A percentile compares a stretch with the other conserved stretches of the same genome.
phyloP scores from a whole-genome alignment of 768 basidiomycete species.

The Leccinum broughii region DNA sequence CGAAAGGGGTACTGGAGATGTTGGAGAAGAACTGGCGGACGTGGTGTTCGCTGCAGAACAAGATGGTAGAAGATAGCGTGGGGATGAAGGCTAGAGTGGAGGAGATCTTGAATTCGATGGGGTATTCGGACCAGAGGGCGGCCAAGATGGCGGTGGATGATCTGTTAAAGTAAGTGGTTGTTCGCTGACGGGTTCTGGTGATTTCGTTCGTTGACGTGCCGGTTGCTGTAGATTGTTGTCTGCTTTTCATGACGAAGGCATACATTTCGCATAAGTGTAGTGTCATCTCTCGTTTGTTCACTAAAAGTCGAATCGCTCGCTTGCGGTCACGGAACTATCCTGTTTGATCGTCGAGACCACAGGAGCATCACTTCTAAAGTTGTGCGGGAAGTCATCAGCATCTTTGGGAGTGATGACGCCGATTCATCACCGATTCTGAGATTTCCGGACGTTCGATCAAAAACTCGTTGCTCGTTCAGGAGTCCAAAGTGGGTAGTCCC shows the following conservation, averaged over 20 bases:
- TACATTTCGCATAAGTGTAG: conserved; percentile 58
- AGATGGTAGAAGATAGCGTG: conserved; percentile 69
- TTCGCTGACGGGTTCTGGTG: conserved; percentile 2
- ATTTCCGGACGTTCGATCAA: no score
- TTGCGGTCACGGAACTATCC: no score
- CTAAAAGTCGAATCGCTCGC: neutral
- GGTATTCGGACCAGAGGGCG: conserved; percentile 74
- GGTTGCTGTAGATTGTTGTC: conserved; percentile 54
- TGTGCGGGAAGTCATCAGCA: no score
- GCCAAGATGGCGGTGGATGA: conserved; percentile 95
- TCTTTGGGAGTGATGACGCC: no score
- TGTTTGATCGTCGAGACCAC: no score
- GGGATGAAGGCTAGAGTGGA: conserved; percentile 74
- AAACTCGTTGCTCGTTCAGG: no score
- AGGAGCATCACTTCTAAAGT: no score
- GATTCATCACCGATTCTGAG: no score
- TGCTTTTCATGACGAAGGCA: conserved; percentile 72
- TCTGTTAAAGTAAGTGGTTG: conserved; percentile 68
- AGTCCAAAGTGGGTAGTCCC: no score
- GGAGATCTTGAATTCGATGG: conserved; percentile 67
- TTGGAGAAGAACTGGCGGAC: conserved; percentile 91
- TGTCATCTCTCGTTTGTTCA: neutral
- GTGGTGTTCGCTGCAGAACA: conserved; percentile 81
- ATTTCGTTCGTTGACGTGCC: neutral
- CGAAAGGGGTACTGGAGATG: conserved; percentile 94